Conservation (phyloP, 495 filamentous ascomycete genomes). For the Penicillium pancosmium region DNA sequence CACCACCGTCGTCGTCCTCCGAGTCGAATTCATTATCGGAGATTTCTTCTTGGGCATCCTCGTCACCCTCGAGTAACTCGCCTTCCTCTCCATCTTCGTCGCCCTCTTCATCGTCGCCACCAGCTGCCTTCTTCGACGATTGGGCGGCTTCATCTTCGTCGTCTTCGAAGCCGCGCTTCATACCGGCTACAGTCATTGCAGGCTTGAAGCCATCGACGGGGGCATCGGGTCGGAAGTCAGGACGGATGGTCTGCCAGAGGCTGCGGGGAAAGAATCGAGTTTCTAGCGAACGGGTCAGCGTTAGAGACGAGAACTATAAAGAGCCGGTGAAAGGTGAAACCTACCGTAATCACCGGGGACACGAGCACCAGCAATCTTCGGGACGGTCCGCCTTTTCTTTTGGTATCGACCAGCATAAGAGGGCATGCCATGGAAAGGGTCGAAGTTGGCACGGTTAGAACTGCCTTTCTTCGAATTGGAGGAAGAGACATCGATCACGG, state of each 20-base stretch:
- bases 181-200: constrained; percentile 21
- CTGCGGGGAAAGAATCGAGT: constrained; percentile 61
- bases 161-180: constrained; percentile 50
- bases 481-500: constrained; percentile 51
- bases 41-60: constrained; percentile 53
- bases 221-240: constrained; percentile 44
- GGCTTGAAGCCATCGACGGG: constrained; percentile 35
- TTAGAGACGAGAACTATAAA: not conserved
- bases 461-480: constrained; percentile 46
- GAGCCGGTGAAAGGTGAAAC: constrained; percentile 9
- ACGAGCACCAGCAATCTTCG: constrained; percentile 47
- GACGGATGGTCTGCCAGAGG: constrained; percentile 54
- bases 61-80: constrained; percentile 46
- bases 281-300: constrained; percentile 30
- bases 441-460: constrained; percentile 44
- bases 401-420: constrained; percentile 59
- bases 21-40: constrained; percentile 60
- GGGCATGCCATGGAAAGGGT: constrained; percentile 64
- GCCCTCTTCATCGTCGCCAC: constrained; percentile 39
- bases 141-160: constrained; percentile 50
- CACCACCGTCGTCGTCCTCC: constrained; percentile 58
- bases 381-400: constrained; percentile 54
- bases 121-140: constrained; percentile 35
- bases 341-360: constrained; percentile 44
- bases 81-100: constrained; percentile 36